Evolutionary conservation across 2,329 filamentous ascomycete genomes (phyloP), one percentile per base, ranked within the genome.

Genomic region (Fusarium albosuccineum): DNA sequence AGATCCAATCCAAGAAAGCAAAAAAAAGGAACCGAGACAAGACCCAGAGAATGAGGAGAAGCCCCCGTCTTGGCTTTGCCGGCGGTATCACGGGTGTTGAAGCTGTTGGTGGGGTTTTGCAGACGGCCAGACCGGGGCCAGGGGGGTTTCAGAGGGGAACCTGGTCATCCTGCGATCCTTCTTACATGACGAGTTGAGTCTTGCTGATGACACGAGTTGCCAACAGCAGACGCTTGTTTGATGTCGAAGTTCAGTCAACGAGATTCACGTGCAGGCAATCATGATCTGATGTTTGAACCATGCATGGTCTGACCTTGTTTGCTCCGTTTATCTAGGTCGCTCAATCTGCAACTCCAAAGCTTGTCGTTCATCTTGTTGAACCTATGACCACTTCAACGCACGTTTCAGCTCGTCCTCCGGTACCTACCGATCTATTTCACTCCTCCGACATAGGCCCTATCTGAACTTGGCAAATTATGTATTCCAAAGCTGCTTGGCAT

Each of bases 111-210:
- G 57, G 57, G 41, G 48, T 52, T 48, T 30, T 13, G 37, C 16
- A 41, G 41, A 54, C 51, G 34, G 29, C 14, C 29, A 52, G 40
- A n/a, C 30, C 29, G 17, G 36, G 22, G 4, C 22, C 16, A 11
- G 30, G 41, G 37, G 61, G 61, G 37, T 39, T 41, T n/a, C 41
- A 48, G 62, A 51, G 60, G 60, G 60, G 60, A 60, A 49, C 60
- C 60, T 55, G 53, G 48, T 44, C 53, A 39, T 37, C 17, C 27
- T 33, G 34, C 42, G 39, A 57, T 42, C 39, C 48, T 58, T 40
- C 8, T 33, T 52, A 52, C 34, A 37, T 49, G 46, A 37, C 33
- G 26, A 11, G 29, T 48, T 34, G 30, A 36, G 16, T 39, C 11
- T 29, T 39, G 33, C 7, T 51, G 34, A 9, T n/a, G 22, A 22